Base-by-base conservation (phyloP, 768 basidiomycete species). In the Pisolithus albus region DNA sequence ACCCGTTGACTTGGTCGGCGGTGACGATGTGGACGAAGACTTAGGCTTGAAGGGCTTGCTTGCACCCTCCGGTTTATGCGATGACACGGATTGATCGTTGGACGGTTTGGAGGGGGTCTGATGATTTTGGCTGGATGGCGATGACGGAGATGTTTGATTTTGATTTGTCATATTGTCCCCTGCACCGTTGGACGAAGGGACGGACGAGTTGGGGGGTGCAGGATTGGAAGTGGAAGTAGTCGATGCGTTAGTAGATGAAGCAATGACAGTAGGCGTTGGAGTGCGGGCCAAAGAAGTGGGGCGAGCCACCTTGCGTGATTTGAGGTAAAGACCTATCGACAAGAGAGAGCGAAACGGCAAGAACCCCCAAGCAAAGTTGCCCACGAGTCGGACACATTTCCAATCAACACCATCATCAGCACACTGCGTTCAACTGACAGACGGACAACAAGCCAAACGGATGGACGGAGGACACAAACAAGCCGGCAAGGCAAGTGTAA, bases 301-400 rank as follows among this genome's bases (percentile, higher is more conserved):
- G 54, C 86, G 84, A 60, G 84, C 80, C 70, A 83, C 83, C 68
- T 82, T 81, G 68, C 83, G 81, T 57, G 83, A 81, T 78, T 88
- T 91, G 76, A 84, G 84, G 75, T 90, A 90, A 64, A 89, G 84
- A 60, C 87, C 88, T 90, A 75, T 38, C 47, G 61, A 51, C 59
- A 55, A 65, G 57, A 66, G 56, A 59, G 11, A 34, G 13, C 34
- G 13, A 11, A 11, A 34, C 34, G 11, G 13, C 34, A 3, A 34
- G 34, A 63, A 64, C 55, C 60, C 56, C 59, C 51, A 66, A 61
- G 59, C 58, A 61, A 61, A 61, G 62, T 60, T 28, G 59, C 62
- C 54, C 68, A 70, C 69, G 68, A 68, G 68, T 67, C 58, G 62
- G 37, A 65, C 68, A 63, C 70, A 69, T 65, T 69, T 66, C 52